Conservation (phyloP, 495 filamentous ascomycete species). For the Eremomyces bilateralis region DNA sequence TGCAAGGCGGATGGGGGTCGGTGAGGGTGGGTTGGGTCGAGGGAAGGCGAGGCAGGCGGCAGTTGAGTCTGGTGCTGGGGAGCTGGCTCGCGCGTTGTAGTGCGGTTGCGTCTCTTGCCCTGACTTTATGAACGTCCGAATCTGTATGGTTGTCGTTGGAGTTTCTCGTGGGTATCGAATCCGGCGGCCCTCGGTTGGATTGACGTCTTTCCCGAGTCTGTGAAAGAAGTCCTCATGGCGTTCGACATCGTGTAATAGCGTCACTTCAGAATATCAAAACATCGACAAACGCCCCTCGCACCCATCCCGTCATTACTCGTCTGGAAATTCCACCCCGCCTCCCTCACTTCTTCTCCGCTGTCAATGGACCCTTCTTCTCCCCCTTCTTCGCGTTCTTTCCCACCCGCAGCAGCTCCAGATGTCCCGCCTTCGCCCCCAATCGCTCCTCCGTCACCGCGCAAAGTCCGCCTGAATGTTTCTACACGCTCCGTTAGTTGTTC, state of each 20-base stretch:
- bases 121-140: neutral
- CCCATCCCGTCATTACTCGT: neutral
- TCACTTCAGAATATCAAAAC: neutral
- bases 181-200: too few species aligned
- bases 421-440: slow-evolving; percentile 46
- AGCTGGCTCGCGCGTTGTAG: slow-evolving; percentile 52
- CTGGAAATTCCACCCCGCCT: neutral
- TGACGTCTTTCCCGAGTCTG: too few species aligned
- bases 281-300: neutral
- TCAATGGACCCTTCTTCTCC: neutral
- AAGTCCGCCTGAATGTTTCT: slow-evolving; percentile 47
- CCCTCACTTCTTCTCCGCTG: neutral
- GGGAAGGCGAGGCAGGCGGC: slow-evolving; percentile 59
- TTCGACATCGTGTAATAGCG: neutral
- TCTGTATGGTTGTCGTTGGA: neutral
- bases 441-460: slow-evolving; percentile 40
- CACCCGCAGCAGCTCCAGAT: slow-evolving; percentile 46
- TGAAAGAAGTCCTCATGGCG: too few species aligned
- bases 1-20: slow-evolving; percentile 84
- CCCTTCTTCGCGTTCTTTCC: slow-evolving; percentile 37
- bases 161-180: too few species aligned
- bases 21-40: slow-evolving; percentile 59
- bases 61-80: slow-evolving; percentile 53
- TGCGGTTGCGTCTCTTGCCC: slow-evolving; percentile 4
- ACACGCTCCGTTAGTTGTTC: neutral